Percentiles rank a stretch among this genome's conserved stretches.
phyloP scores from a whole-genome alignment of 108 stramenopile species.

The Aurantiochytrium sp. region DNA sequence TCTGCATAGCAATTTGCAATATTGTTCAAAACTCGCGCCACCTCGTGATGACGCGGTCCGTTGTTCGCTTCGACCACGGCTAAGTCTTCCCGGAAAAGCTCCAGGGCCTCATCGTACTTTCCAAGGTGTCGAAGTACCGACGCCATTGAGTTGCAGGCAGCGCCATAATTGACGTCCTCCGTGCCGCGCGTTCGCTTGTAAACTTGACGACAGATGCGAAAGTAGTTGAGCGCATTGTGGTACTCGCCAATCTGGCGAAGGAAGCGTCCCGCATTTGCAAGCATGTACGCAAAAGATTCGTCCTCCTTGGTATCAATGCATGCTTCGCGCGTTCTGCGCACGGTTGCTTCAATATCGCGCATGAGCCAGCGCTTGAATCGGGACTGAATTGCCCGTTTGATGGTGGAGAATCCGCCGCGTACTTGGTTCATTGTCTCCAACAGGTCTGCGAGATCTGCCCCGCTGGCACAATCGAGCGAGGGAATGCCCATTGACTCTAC shows the following conservation, averaged over 20 bases:
- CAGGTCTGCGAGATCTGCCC: background rate
- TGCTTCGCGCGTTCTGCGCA: background rate
- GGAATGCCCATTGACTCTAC: background rate
- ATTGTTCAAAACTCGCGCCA: background rate
- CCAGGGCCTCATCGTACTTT: background rate
- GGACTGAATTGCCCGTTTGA: background rate
- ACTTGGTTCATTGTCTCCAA: background rate
- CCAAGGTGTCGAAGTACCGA: background rate
- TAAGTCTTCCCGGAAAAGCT: background rate
- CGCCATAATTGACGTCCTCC: background rate
- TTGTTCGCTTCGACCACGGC: background rate
- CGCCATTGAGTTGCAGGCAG: background rate
- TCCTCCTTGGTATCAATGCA: background rate
- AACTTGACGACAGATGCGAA: background rate
- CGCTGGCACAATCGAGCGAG: background rate
- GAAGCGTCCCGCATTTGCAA: background rate
- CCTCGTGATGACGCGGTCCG: background rate
- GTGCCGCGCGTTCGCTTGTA: background rate
- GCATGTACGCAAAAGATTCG: background rate
- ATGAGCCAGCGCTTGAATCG: background rate
- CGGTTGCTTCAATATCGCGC: background rate
- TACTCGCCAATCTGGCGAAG: background rate
- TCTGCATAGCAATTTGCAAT: background rate
- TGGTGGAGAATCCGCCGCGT: background rate
- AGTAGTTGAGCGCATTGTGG: background rate